Percentiles rank a stretch among this genome's conserved stretches.
phyloP scores from a whole-genome alignment of 495 filamentous ascomycete genomes.

The Xylaria scruposa region DNA sequence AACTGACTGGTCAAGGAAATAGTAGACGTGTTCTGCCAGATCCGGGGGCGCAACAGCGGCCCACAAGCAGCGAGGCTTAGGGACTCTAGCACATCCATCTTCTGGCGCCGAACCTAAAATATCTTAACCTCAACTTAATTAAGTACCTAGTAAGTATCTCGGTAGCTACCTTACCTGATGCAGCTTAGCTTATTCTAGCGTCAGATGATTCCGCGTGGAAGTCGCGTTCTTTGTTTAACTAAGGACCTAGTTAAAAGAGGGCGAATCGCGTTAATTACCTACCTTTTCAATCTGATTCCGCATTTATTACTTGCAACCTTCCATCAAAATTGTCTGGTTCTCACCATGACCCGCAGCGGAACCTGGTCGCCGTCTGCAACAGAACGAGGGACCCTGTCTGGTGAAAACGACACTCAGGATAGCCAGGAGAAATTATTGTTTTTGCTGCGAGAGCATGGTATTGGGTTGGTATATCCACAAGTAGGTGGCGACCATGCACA shows the following conservation, averaged over 20 bases:
- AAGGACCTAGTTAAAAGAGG: not conserved
- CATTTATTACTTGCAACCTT: not conserved
- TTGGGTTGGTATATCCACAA: constrained; percentile 28
- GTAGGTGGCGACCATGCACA: constrained; percentile 34
- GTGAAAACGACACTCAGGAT: constrained; percentile 38
- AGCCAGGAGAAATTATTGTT: constrained; percentile 36
- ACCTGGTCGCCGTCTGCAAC: constrained; percentile 25
- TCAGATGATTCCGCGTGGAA: constrained; percentile 37
- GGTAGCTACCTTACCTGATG: not conserved
- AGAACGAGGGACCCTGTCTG: constrained; percentile 26
- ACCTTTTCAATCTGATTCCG: not conserved
- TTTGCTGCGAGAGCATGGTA: constrained; percentile 32
- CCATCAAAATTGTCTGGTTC: constrained; percentile 12
- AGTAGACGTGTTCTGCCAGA: no score
- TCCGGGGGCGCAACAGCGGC: no score
- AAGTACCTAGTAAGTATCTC: no score
- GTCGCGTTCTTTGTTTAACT: constrained; percentile 29
- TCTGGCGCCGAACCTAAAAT: no score
- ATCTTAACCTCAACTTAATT: no score
- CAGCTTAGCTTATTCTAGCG: constrained; percentile 19
- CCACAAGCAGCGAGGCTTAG: no score
- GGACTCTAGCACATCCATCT: no score
- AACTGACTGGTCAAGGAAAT: no score
- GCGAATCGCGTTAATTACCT: constrained; percentile 13
- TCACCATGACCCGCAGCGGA: constrained; percentile 30